Conservation (phyloP, 768 basidiomycete species). For the Thelephora aurantiotincta region DNA sequence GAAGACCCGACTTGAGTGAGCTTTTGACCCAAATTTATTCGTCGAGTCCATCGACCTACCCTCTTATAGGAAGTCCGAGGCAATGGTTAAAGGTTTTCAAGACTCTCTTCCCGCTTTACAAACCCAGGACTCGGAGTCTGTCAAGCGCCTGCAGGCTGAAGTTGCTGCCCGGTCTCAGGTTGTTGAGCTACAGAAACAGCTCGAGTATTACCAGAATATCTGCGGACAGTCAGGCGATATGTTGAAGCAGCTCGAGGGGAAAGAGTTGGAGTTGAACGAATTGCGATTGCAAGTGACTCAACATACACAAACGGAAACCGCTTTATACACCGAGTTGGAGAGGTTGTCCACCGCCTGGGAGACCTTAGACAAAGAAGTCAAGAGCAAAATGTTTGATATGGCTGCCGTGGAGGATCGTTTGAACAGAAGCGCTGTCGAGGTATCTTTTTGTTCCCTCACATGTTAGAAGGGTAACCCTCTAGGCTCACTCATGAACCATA, state of each 20-base stretch:
- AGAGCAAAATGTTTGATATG: constrained; percentile 80
- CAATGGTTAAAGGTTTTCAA: constrained; percentile 35
- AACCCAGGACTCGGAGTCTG: constrained; percentile 37
- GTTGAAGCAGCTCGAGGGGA: constrained; percentile 38
- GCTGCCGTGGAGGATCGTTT: constrained; percentile 59
- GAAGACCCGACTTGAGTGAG: constrained; percentile 43
- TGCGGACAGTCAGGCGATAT: constrained; percentile 47
- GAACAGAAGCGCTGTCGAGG: constrained; percentile 52
- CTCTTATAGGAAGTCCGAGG: constrained; percentile 34
- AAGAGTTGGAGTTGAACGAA: constrained; percentile 53
- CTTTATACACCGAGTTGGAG: constrained; percentile 76
- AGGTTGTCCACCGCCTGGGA: constrained; percentile 83
- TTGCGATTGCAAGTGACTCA: constrained; percentile 52
- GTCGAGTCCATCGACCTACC: background rate
- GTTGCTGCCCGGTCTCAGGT: constrained; percentile 36
- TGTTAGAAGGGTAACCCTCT: background rate
- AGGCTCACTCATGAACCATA: constrained; percentile 17
- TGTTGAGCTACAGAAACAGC: constrained; percentile 26
- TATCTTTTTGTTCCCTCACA: constrained; percentile 20
- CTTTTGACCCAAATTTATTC: background rate
- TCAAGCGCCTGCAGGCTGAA: constrained; percentile 33
- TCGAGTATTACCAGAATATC: constrained; percentile 47
- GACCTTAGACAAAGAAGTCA: constrained; percentile 61
- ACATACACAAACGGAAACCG: constrained; percentile 55
- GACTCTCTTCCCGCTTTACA: constrained; percentile 31